Evolutionary conservation across 371 early-diverging fungal species (phyloP), one percentile per base, ranked within the genome.

Genomic region (Vairimorpha necatrix): DNA sequence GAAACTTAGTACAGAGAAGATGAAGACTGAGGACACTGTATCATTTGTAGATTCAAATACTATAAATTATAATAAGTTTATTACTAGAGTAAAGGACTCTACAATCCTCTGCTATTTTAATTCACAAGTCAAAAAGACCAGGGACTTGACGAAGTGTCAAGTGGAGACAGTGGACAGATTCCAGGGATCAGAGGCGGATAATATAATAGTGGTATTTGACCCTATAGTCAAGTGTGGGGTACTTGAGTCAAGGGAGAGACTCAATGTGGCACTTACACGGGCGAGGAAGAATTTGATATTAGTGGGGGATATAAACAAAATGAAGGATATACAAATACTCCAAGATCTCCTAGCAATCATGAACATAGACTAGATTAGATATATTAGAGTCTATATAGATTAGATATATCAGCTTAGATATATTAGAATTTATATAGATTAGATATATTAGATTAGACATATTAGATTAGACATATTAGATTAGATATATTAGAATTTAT

Each of bases 191-290:
- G 86, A 86, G 63, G 56, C 48, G 33, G 77, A 83, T 42, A 61
- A 67, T 61, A 66, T 86, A 63, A 62, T 83, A 50, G 69, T 86
- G 38, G 54, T 84, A 6, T 79, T 82, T 74, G 79, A 81, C 65
- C 79, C 79, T 32, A 53, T 79, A 20, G 34, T 72, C 30, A 78
- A 70, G 22, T 63, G 95, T 32, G 92, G 93, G 38, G 83, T 96
- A 14, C 81, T 96, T 48, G 86, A 88, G 70, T 93, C 94, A 78
- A 93, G 92, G 91, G 87, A 92, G 33, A 89, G 98, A 26, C 85
- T 98, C 74, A 98, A 98, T 81, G 98, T 98, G 11, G 96, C 95
- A 0, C 86, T 98, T 42, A 98, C 96, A 2, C 86, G 98, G 47
- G 94, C 96, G 0, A 90, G 89, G 75, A 80, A 79, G 39, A 94